phyloP scores from a whole-genome alignment of 2,329 filamentous ascomycete genomes.

The Curvularia lunata region DNA sequence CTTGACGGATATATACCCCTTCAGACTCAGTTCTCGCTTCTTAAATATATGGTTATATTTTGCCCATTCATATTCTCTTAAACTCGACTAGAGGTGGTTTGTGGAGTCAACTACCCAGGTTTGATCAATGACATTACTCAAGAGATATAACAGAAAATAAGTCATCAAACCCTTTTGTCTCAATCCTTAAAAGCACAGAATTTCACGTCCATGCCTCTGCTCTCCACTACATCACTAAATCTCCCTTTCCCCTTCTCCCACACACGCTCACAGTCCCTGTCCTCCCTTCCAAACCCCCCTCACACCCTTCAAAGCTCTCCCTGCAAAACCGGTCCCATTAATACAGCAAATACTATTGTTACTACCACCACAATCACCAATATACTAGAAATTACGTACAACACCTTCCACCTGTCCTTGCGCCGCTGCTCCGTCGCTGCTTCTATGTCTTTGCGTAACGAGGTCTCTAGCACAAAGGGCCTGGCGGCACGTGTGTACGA shows the following conservation, averaged over 20 bases:
- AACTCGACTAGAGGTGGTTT: background rate
- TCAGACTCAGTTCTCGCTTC: background rate
- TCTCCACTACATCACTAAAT: no score
- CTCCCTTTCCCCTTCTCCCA: no score
- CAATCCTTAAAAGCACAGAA: no score
- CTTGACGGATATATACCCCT: conserved; percentile 12
- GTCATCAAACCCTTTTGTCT: no score
- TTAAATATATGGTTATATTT: background rate
- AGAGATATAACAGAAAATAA: background rate
- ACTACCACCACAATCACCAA: background rate
- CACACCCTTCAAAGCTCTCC: no score
- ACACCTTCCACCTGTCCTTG: background rate
- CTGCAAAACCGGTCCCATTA: no score
- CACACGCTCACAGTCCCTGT: no score
- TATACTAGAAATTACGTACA: background rate
- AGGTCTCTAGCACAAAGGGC: background rate
- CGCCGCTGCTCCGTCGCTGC: background rate
- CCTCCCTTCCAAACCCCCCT: no score
- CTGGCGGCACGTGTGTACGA: background rate
- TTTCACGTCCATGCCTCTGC: no score
- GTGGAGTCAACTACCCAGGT: background rate
- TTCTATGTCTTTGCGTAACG: background rate
- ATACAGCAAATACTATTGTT: no score
- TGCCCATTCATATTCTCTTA: background rate
- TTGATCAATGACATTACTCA: background rate